Conservation (phyloP, 1,139 yeast species). For the Yarrowia galli region DNA sequence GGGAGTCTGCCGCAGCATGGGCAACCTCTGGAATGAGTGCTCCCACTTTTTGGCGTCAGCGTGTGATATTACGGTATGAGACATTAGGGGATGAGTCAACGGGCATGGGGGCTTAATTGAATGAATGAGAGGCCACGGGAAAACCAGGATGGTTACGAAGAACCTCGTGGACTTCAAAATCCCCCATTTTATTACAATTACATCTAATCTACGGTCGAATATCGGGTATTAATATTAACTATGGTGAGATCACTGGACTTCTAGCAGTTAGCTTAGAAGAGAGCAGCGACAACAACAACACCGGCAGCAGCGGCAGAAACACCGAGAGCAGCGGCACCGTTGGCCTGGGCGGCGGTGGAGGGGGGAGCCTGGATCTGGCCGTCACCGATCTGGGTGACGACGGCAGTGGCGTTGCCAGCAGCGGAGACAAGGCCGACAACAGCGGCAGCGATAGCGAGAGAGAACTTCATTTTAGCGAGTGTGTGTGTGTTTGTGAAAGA, state of each 20-base stretch:
- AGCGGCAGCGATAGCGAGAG: slow-evolving; percentile 37
- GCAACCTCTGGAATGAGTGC: background rate
- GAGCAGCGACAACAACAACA: slow-evolving; percentile 30
- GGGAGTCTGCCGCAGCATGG: no score
- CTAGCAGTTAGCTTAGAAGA: background rate
- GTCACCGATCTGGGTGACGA: slow-evolving; percentile 34
- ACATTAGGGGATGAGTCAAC: no score
- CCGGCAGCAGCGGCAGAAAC: slow-evolving; percentile 33
- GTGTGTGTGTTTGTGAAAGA: background rate
- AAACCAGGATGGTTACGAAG: no score
- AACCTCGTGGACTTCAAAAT: no score
- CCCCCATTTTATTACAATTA: no score
- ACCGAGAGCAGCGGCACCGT: slow-evolving; percentile 28
- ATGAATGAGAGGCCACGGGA: no score
- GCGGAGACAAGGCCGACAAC: slow-evolving; percentile 26
- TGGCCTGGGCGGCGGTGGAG: slow-evolving; percentile 31
- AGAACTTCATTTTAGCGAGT: slow-evolving; percentile 33
- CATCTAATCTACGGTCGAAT: background rate
- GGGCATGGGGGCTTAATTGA: no score
- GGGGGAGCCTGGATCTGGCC: slow-evolving; percentile 37
- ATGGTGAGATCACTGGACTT: background rate
- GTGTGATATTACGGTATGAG: no score
- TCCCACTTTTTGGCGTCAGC: no score
- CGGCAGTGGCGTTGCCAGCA: slow-evolving; percentile 22
- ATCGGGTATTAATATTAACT: background rate